Conservation (phyloP, 1,284 basidiomycete genomes). For the Rhodotorula sp. region DNA sequence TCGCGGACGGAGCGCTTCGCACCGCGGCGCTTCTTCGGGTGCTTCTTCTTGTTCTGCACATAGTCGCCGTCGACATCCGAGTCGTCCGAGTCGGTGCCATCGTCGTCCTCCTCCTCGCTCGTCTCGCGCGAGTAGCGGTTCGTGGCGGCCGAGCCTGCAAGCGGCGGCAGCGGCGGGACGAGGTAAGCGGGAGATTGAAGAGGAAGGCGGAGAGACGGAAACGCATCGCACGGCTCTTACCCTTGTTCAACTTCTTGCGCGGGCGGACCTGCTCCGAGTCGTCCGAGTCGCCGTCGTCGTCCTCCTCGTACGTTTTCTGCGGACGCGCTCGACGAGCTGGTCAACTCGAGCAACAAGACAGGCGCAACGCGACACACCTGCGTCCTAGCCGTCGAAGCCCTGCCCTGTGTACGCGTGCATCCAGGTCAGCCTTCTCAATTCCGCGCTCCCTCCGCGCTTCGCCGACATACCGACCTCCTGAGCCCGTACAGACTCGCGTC, state of each 20-base stretch:
- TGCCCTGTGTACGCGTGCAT: slow-evolving; percentile 14
- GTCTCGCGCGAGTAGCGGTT: slow-evolving; percentile 1
- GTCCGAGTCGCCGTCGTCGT: slow-evolving; percentile 37
- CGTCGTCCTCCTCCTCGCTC: slow-evolving; percentile 12
- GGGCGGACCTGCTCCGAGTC: slow-evolving; percentile 19
- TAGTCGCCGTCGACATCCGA: slow-evolving; percentile 29
- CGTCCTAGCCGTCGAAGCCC: slow-evolving; percentile 26
- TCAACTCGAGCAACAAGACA: neutral
- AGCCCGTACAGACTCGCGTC: slow-evolving; percentile 47
- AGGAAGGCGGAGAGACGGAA: neutral
- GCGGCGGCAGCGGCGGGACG: neutral
- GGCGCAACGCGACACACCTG: slow-evolving; percentile 11
- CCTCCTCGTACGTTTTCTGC: slow-evolving; percentile 21
- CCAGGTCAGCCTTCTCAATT: too few species aligned
- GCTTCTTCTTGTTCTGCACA: slow-evolving; percentile 32
- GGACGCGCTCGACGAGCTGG: neutral
- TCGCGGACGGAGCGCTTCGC: slow-evolving; percentile 21
- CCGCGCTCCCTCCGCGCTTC: neutral
- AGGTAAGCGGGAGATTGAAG: neutral
- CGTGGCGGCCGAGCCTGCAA: neutral
- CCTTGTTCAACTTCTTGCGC: slow-evolving; percentile 22
- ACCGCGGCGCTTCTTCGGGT: neutral
- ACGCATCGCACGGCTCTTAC: slow-evolving; percentile 39
- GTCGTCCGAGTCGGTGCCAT: slow-evolving; percentile 22
- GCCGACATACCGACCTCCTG: slow-evolving; percentile 42